These are phyloP conservation scores for Podila verticillata DNA, from an alignment of 192 early-diverging fungal species.

Conservation along the genomic window DNA sequence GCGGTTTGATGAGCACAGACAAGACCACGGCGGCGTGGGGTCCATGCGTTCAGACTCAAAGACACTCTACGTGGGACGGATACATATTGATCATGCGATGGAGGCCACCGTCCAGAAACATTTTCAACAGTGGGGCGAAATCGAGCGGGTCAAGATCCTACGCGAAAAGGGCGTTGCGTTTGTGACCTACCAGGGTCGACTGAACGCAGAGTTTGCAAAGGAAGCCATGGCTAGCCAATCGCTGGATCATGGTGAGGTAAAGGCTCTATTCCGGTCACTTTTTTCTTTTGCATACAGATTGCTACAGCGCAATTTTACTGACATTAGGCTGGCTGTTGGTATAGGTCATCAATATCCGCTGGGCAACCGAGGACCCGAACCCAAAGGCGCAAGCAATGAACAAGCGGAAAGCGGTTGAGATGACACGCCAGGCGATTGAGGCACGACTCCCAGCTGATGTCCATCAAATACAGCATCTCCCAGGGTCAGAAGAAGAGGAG, in stretches of 20 bases:
- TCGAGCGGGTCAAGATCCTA: slow-evolving; percentile 78
- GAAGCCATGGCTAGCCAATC: slow-evolving; percentile 89
- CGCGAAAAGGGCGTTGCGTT: slow-evolving; percentile 81
- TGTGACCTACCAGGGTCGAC: slow-evolving; percentile 75
- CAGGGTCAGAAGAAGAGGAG: slow-evolving; percentile 29
- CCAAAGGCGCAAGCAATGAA: slow-evolving; percentile 60
- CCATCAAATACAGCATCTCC: slow-evolving; percentile 20
- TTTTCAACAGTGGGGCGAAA: slow-evolving; percentile 80
- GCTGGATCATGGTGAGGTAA: slow-evolving; percentile 79
- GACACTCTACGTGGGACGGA: slow-evolving; percentile 83
- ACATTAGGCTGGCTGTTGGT: neutral
- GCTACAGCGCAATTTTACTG: too few relatives aligned
- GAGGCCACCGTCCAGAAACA: slow-evolving; percentile 68
- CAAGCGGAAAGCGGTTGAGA: slow-evolving; percentile 68
- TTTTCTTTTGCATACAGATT: neutral
- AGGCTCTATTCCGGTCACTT: neutral
- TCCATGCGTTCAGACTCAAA: slow-evolving; percentile 77
- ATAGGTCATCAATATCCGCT: slow-evolving; percentile 70
- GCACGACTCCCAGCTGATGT: slow-evolving; percentile 64
- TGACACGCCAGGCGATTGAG: slow-evolving; percentile 63
- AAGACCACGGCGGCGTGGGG: slow-evolving; percentile 76
- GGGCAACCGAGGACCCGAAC: slow-evolving; percentile 89
- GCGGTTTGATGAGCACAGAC: slow-evolving; percentile 67
- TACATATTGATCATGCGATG: slow-evolving; percentile 51
- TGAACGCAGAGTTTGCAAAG: slow-evolving; percentile 88